These are phyloP conservation scores for Colletotrichum acutatum DNA, from an alignment of 2,329 filamentous ascomycete species.

Conservation along the genomic window DNA sequence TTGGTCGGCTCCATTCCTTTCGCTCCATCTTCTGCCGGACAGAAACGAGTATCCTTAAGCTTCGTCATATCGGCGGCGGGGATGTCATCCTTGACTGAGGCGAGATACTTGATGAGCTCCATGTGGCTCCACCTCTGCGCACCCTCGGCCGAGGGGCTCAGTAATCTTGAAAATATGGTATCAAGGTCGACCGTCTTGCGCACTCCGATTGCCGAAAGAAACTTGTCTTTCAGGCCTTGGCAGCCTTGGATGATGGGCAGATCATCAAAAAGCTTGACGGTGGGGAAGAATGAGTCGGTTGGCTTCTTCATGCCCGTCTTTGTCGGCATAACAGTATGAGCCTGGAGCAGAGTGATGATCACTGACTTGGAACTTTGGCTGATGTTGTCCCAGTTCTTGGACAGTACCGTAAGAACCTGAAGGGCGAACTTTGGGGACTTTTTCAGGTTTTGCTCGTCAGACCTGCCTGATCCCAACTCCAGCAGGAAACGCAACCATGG, in stretches of 20 bases:
- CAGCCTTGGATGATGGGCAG: slow-evolving; percentile 83
- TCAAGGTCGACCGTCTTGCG: slow-evolving; percentile 95
- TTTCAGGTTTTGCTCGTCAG: slow-evolving; percentile 76
- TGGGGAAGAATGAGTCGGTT: slow-evolving; percentile 87
- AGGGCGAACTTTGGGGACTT: slow-evolving; percentile 78
- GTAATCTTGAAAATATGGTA: slow-evolving; percentile 89
- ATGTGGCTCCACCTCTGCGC: slow-evolving; percentile 87
- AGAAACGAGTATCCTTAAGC: slow-evolving; percentile 81
- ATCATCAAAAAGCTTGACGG: slow-evolving; percentile 95
- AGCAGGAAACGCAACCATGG: slow-evolving; percentile 88
- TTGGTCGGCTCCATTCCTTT: slow-evolving; percentile 64
- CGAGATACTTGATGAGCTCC: slow-evolving; percentile 92
- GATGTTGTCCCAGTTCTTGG: slow-evolving; percentile 90
- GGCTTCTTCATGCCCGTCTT: slow-evolving; percentile 91
- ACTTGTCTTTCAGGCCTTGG: slow-evolving; percentile 88
- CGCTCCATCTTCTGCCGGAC: slow-evolving; percentile 77
- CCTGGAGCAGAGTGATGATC: slow-evolving; percentile 72
- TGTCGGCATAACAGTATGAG: slow-evolving; percentile 84
- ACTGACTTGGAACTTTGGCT: slow-evolving; percentile 73
- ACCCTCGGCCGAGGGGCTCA: slow-evolving; percentile 68
- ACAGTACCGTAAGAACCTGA: slow-evolving; percentile 81
- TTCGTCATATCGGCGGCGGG: slow-evolving; percentile 83
- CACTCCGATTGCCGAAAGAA: slow-evolving; percentile 84
- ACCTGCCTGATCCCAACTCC: slow-evolving; percentile 69
- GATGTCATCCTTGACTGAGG: slow-evolving; percentile 91